Evolutionary conservation across 192 early-diverging fungal species (phyloP).

Genomic region (Coemansia sp.): DNA sequence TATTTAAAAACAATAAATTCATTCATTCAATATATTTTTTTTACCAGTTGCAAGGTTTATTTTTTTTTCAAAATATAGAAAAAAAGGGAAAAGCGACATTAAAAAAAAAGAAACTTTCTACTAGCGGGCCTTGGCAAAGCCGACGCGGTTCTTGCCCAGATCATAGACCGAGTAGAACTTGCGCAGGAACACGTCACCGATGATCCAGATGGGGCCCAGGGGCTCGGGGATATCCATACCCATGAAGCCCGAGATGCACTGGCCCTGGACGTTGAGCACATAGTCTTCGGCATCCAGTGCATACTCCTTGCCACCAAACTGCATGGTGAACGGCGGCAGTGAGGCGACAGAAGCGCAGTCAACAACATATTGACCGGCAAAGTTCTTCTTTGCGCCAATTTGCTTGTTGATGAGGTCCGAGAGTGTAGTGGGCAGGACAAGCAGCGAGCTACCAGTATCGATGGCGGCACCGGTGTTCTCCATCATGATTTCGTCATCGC

Average conservation of each 20-base stretch:
- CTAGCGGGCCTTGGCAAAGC: constrained; percentile 56
- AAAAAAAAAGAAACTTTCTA: neutral
- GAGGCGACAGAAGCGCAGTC: constrained; percentile 70
- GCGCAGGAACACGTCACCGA: constrained; percentile 81
- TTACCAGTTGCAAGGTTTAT: neutral
- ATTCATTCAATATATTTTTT: constrained; percentile 1
- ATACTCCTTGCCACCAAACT: constrained; percentile 76
- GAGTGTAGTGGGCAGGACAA: constrained; percentile 72
- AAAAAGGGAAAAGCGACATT: neutral
- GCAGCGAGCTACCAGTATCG: constrained; percentile 88
- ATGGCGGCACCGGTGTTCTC: constrained; percentile 76
- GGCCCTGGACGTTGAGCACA: constrained; percentile 61
- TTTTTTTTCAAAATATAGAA: neutral
- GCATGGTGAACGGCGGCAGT: constrained; percentile 76
- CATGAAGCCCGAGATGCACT: constrained; percentile 85
- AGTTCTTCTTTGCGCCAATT: constrained; percentile 93
- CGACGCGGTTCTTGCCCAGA: constrained; percentile 58
- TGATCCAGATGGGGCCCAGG: constrained; percentile 80
- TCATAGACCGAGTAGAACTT: constrained; percentile 73
- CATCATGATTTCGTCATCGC: constrained; percentile 70
- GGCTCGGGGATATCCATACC: constrained; percentile 85
- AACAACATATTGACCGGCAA: constrained; percentile 83
- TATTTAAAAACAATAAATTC: neutral
- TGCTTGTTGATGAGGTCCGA: constrained; percentile 87
- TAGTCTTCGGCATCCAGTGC: constrained; percentile 64